Conservation (phyloP, 805 yeast species). For the Kurtzmaniella fragi region DNA sequence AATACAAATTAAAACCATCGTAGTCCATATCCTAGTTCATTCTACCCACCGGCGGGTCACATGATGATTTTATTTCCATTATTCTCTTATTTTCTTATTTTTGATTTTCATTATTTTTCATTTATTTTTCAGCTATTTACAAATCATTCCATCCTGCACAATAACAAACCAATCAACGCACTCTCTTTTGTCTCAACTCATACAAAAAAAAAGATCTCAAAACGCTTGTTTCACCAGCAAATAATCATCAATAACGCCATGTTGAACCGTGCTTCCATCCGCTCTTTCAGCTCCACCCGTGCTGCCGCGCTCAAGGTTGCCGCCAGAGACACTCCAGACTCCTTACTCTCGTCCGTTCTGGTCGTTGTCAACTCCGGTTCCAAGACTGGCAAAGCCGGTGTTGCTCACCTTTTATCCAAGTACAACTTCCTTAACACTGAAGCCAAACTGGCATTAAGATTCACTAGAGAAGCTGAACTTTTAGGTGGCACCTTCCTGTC, state of each 20-base stretch:
- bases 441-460: conserved; percentile 81
- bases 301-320: conserved; percentile 41
- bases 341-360: conserved; percentile 62
- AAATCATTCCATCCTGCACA: neutral
- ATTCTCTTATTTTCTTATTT: too few species aligned
- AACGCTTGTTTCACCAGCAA: neutral
- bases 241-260: conserved; percentile 12
- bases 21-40: too few species aligned
- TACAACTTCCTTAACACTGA: conserved; percentile 80
- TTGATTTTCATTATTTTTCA: too few species aligned
- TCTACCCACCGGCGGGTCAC: too few species aligned
- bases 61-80: too few species aligned
- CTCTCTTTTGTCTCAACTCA: neutral
- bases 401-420: conserved; percentile 79
- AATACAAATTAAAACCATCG: too few species aligned
- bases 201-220: conserved; percentile 4
- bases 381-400: conserved; percentile 68
- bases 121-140: too few species aligned
- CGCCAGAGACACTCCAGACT: conserved; percentile 57
- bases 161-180: neutral
- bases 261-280: conserved; percentile 39
- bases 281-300: conserved; percentile 37
- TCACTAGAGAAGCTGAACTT: conserved; percentile 91
- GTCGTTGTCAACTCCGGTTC: conserved; percentile 87
- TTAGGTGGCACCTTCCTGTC: conserved; percentile 80